These are phyloP conservation scores for Lathyrus tuberosus DNA, from an alignment of 306 rosid species.

Conservation along the genomic window DNA sequence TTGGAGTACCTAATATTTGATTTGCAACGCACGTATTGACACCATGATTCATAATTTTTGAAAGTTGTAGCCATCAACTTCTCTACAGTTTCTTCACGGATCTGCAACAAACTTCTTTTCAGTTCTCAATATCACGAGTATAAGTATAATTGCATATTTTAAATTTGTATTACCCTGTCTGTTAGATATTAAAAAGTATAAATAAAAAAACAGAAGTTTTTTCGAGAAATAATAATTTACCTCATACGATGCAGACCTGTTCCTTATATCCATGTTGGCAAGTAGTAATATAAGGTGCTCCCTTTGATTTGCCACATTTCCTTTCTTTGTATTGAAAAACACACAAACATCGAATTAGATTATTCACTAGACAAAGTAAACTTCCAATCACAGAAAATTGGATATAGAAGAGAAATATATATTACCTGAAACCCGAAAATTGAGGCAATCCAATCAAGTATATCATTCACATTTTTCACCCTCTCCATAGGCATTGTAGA, in stretches of 20 bases:
- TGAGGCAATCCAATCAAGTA: constrained; percentile 88
- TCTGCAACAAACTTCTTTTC: constrained; percentile 59
- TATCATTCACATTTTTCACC: constrained; percentile 67
- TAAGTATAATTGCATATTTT: constrained; percentile 22
- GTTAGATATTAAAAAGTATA: constrained; percentile 11
- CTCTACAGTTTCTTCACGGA: constrained; percentile 56
- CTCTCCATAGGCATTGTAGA: constrained; percentile 51
- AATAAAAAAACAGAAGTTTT: constrained; percentile 20
- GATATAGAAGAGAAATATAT: not conserved
- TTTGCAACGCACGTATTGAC: constrained; percentile 69
- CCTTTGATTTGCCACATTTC: constrained; percentile 96
- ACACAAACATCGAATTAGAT: constrained; percentile 42
- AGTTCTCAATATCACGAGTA: constrained; percentile 38
- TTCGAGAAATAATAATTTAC: constrained; percentile 45
- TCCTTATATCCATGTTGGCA: constrained; percentile 76
- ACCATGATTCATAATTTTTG: constrained; percentile 94
- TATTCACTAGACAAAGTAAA: not conserved
- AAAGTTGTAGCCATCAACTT: constrained; percentile 57
- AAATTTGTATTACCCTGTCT: constrained; percentile 14
- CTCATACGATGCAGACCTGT: constrained; percentile 46
- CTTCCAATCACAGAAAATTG: not conserved
- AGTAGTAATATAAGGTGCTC: constrained; percentile 91
- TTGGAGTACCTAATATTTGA: constrained; percentile 61
- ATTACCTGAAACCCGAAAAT: constrained; percentile 94
- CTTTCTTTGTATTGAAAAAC: constrained; percentile 71